Percentiles rank a stretch among this genome's conserved stretches.
These are phyloP conservation scores for Tricholoma terreum DNA, from an alignment of 768 basidiomycete genomes.

Conservation along the genomic window DNA sequence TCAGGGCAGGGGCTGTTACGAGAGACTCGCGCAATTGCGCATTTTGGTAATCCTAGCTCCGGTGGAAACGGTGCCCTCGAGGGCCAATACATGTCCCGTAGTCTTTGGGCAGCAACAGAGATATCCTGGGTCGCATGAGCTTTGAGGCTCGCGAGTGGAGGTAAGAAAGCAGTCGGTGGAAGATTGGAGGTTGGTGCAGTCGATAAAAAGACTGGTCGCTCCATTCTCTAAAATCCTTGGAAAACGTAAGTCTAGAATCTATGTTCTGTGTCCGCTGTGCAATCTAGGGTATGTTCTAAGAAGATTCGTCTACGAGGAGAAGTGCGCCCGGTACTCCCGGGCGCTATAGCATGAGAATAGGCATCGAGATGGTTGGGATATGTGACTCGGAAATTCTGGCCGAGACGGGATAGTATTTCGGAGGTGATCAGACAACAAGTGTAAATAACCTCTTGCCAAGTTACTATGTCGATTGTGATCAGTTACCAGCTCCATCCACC, in stretches of 20 bases:
- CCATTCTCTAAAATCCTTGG: neutral
- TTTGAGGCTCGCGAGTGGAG: slow-evolving; percentile 46
- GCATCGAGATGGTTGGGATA: slow-evolving; percentile 33
- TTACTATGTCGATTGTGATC: slow-evolving; percentile 33
- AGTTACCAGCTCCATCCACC: slow-evolving; percentile 45
- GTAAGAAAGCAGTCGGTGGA: slow-evolving; percentile 44
- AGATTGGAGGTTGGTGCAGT: neutral
- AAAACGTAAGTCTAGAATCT: neutral
- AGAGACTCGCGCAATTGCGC: slow-evolving; percentile 26
- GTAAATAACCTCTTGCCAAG: slow-evolving; percentile 17
- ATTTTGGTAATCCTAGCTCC: slow-evolving; percentile 26
- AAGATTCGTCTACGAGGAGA: slow-evolving; percentile 16
- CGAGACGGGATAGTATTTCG: no score
- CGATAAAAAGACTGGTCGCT: neutral
- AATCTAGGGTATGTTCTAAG: slow-evolving; percentile 6
- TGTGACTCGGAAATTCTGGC: no score
- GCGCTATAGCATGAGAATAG: slow-evolving; percentile 51
- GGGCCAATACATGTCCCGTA: slow-evolving; percentile 54
- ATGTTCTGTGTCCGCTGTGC: neutral
- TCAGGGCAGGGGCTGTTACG: slow-evolving; percentile 53
- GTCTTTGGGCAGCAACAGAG: slow-evolving; percentile 36
- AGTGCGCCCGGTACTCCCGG: slow-evolving; percentile 27
- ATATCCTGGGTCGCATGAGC: slow-evolving; percentile 34
- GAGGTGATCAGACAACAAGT: slow-evolving; percentile 16
- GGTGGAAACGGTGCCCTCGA: slow-evolving; percentile 24